phyloP scores from a whole-genome alignment of 345 rosid species.

The Murraya koenigii region DNA sequence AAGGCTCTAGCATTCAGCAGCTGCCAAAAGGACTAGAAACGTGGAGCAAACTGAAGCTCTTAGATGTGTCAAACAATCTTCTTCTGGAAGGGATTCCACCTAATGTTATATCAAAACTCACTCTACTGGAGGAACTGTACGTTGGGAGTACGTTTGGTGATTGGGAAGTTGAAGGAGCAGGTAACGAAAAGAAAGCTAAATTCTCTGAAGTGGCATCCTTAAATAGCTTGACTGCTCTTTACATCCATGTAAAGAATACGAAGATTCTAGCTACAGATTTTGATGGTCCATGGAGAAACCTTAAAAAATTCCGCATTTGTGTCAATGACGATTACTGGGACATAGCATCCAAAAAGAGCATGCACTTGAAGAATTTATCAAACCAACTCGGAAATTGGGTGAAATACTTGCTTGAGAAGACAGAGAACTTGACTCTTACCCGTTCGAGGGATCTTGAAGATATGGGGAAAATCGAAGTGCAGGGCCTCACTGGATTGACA shows the following conservation, averaged over 20 bases:
- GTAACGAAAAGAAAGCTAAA: background rate
- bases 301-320: background rate
- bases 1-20: slow-evolving; percentile 9
- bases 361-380: background rate
- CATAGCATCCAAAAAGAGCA: background rate
- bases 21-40: slow-evolving; percentile 25
- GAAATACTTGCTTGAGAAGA: background rate
- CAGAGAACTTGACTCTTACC: background rate
- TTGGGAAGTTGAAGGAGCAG: slow-evolving; percentile 25
- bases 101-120: slow-evolving; percentile 26
- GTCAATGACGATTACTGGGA: background rate
- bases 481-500: background rate
- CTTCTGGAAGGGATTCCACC: slow-evolving; percentile 23
- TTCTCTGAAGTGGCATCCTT: slow-evolving; percentile 21
- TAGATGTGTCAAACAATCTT: slow-evolving; percentile 24
- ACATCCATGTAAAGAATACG: slow-evolving; percentile 3
- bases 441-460: background rate
- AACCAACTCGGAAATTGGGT: background rate
- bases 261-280: background rate
- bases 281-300: background rate
- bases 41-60: slow-evolving; percentile 15
- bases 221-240: slow-evolving; percentile 8
- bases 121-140: slow-evolving; percentile 31
- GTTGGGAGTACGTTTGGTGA: slow-evolving; percentile 16
- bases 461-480: background rate